Conservation (phyloP, 2,329 filamentous ascomycete genomes). For the Ilyonectria sp. region DNA sequence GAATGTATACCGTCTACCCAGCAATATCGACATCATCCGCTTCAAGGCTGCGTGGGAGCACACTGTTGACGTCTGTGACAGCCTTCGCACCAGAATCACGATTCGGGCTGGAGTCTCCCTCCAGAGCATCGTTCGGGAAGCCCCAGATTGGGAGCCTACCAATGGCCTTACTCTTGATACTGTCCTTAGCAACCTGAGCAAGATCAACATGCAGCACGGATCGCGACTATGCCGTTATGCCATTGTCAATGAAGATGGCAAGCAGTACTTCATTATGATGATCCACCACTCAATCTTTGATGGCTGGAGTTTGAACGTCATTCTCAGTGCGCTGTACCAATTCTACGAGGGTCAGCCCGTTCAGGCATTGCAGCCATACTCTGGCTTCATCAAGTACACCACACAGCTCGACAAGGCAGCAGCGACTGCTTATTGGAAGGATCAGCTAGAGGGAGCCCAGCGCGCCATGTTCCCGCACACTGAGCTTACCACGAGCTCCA, state of each 20-base stretch:
- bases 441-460: slow-evolving; percentile 39
- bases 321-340: slow-evolving; percentile 3
- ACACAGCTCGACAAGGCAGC: slow-evolving; percentile 4
- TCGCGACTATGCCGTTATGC: slow-evolving; percentile 15
- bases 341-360: slow-evolving; percentile 1
- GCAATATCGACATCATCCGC: background rate
- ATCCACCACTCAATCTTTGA: slow-evolving; percentile 11
- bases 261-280: background rate
- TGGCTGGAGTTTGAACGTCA: slow-evolving; percentile 18
- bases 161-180: background rate
- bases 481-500: slow-evolving; percentile 59
- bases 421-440: slow-evolving; percentile 6
- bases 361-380: slow-evolving; percentile 1
- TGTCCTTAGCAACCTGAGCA: background rate
- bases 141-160: background rate
- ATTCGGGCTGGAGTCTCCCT: background rate
- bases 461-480: slow-evolving; percentile 59
- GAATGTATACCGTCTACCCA: background rate
- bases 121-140: slow-evolving; percentile 1
- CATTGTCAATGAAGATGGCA: background rate
- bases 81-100: slow-evolving; percentile 7
- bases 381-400: slow-evolving; percentile 13
- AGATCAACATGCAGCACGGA: slow-evolving; percentile 11
- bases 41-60: slow-evolving; percentile 4
- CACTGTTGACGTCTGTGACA: slow-evolving; percentile 7